Conservation (phyloP, 2,329 filamentous ascomycete genomes). For the Sclerotinia trifoliorum region DNA sequence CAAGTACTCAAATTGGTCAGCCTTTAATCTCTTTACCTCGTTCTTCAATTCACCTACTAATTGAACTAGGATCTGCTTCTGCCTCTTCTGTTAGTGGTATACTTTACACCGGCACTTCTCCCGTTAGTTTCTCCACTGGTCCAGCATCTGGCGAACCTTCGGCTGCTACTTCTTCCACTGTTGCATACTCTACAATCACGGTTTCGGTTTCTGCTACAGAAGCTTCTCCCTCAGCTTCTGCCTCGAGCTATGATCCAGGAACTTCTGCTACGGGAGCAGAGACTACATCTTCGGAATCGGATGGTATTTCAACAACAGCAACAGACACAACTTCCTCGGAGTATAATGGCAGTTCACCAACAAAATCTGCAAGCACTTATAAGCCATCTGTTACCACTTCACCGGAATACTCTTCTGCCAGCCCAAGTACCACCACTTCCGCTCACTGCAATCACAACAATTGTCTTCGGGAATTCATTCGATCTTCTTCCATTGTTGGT, state of each 20-base stretch:
- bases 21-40: not conserved
- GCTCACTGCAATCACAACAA: slow-evolving; percentile 33
- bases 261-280: not conserved
- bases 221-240: slow-evolving; percentile 10
- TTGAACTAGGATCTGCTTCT: slow-evolving; percentile 6
- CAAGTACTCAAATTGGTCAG: slow-evolving; percentile 12
- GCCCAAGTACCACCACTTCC: slow-evolving; percentile 17
- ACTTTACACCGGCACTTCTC: slow-evolving; percentile 12
- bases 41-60: not conserved
- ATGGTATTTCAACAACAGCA: not conserved
- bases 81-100: slow-evolving; percentile 7
- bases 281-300: not conserved
- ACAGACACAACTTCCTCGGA: not conserved
- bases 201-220: slow-evolving; percentile 3
- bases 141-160: slow-evolving; percentile 16
- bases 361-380: not conserved
- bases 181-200: slow-evolving; percentile 16
- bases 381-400: slow-evolving; percentile 17
- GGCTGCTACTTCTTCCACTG: not conserved
- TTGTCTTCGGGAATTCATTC: slow-evolving; percentile 33
- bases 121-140: slow-evolving; percentile 5
- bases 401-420: not conserved
- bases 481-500: slow-evolving; percentile 26
- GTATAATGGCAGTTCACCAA: not conserved
- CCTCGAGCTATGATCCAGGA: slow-evolving; percentile 20